Conservation (phyloP, 805 yeast species). For the Starmerella scarabaei region DNA sequence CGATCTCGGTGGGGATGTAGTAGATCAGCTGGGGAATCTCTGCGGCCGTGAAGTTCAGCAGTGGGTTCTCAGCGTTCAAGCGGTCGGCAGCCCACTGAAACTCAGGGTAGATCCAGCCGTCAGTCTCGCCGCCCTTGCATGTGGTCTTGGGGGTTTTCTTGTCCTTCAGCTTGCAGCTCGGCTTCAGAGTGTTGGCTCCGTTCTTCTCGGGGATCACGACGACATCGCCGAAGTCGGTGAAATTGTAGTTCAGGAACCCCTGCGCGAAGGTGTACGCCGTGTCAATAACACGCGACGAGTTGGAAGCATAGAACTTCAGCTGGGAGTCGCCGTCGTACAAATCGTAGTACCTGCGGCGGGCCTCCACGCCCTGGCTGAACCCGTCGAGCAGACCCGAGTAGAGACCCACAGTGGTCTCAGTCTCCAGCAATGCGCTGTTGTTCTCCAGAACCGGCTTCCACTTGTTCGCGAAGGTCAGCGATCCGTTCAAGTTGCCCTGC, state of each 20-base stretch:
- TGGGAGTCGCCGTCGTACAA: conserved; percentile 28
- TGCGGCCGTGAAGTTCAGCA: conserved; percentile 28
- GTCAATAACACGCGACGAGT: conserved; percentile 34
- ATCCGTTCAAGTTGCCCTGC: conserved; percentile 25
- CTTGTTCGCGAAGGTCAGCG: conserved; percentile 34
- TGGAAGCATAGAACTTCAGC: conserved; percentile 35
- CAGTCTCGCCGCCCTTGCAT: background rate
- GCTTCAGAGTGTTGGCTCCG: conserved; percentile 21
- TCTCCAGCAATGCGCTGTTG: conserved; percentile 39
- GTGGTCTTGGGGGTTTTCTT: background rate
- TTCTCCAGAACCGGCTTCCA: conserved; percentile 34
- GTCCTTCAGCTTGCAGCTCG: conserved; percentile 6
- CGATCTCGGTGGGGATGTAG: conserved; percentile 40
- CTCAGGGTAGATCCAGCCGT: conserved; percentile 15
- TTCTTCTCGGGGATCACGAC: conserved; percentile 17
- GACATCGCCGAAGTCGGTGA: conserved; percentile 11
- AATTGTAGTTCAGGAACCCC: conserved; percentile 20
- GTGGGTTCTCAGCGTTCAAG: conserved; percentile 22
- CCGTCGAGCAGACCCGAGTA: conserved; percentile 42
- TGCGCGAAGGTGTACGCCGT: conserved; percentile 20
- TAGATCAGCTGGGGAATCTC: conserved; percentile 34
- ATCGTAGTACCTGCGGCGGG: conserved; percentile 37
- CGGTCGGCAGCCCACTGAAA: conserved; percentile 18
- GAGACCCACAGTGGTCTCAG: conserved; percentile 23
- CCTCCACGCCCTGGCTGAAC: conserved; percentile 36